Conservation (phyloP, 371 early-diverging fungal species). For the Capillidium heterosporum region DNA sequence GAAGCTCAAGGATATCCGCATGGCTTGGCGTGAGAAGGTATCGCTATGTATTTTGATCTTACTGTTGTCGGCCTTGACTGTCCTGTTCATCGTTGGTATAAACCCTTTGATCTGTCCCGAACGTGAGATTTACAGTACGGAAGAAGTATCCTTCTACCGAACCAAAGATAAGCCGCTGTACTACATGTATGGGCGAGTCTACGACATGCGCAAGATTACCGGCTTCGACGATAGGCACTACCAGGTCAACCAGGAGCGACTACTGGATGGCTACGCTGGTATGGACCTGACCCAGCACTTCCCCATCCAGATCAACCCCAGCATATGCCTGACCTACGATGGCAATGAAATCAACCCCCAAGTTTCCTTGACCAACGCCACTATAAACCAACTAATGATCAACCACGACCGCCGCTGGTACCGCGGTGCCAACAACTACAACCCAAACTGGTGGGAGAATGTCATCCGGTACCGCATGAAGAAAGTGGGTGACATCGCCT, state of each 20-base stretch:
- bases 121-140: constrained; percentile 33
- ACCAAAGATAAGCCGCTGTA: constrained; percentile 27
- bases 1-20: constrained; percentile 68
- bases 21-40: constrained; percentile 89
- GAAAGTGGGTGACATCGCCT: constrained; percentile 43
- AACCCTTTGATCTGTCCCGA: constrained; percentile 35
- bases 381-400: constrained; percentile 22
- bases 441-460: constrained; percentile 7
- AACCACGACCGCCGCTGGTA: constrained; percentile 24
- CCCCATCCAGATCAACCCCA: constrained; percentile 51
- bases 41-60: constrained; percentile 57
- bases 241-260: constrained; percentile 17
- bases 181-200: constrained; percentile 52
- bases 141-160: constrained; percentile 21
- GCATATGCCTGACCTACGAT: constrained; percentile 31
- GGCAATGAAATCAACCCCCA: constrained; percentile 19
- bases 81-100: constrained; percentile 37
- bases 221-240: constrained; percentile 18
- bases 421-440: not conserved
- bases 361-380: constrained; percentile 20
- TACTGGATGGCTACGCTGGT: constrained; percentile 43
- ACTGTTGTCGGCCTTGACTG: constrained; percentile 23
- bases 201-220: constrained; percentile 37
- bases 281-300: constrained; percentile 42
- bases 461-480: constrained; percentile 36